Evolutionary conservation across 768 basidiomycete genomes (phyloP), one percentile per base, ranked within the genome.

Genomic region (Leccinum obscurum): DNA sequence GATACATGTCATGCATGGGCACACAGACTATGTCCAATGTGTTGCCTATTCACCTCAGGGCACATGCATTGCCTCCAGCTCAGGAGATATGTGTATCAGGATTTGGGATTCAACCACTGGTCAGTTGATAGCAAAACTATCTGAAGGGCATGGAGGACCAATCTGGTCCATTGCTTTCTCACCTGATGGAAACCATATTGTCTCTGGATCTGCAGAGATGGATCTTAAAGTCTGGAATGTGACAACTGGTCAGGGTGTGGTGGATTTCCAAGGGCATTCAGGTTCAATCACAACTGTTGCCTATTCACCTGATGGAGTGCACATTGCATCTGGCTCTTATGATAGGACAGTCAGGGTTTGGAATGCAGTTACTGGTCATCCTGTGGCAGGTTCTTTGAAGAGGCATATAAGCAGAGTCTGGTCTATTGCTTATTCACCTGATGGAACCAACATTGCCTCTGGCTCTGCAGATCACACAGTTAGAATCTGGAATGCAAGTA

Each of bases 231-330:
- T 52, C 22, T 57, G 56, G 56, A 20, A 51, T 57, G 49, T 35
- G 28, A 41, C 28, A 41, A 34, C 50, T 22, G 30, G 20, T 54
- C 32, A 28, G 50, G n/a, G 1, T 41, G 51, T 58, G 39, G 15
- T 28, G 35, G 44, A 32, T 22, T 49, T 49, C 17, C 58, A 59
- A 20, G 58, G 58, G 24, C 58, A 59, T 10, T 8, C 44, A 54
- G 14, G 8, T 53, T 7, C 11, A 28, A 17, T 58, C 4, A 49
- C 6, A n/a, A 11, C 1, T 41, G 41, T 41, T n/a, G 41, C 41
- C 17, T 41, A 41, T n/a, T 41, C 41, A 41, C 41, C 41, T 41
- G 9, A 41, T 41, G 41, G 41, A n/a, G 17, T 2, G 4, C 4
- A 41, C 11, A 4, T 41, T 41, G 41, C 41, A 4, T 41, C 41